These are phyloP conservation scores for Inga laurina DNA, from an alignment of 306 rosid genomes.

Conservation along the genomic window DNA sequence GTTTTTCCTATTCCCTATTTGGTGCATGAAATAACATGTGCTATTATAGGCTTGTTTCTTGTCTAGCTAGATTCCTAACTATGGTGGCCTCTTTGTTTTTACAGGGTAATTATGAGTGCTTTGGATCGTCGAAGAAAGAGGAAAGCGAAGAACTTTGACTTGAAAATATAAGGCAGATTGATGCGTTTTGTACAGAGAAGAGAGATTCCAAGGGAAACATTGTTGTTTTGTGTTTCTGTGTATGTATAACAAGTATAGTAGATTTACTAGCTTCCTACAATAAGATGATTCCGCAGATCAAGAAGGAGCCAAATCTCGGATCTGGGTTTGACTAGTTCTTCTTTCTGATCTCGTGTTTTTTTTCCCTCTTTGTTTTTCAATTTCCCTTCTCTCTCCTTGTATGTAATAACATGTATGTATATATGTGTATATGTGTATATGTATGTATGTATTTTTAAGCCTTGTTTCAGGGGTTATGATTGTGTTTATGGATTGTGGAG, in stretches of 20 bases:
- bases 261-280: conserved; percentile 14
- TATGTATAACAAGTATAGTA: not conserved
- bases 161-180: conserved; percentile 34
- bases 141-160: conserved; percentile 31
- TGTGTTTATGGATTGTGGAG: conserved; percentile 44
- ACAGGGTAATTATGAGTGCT: conserved; percentile 74
- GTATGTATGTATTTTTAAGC: not conserved
- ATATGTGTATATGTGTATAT: not conserved
- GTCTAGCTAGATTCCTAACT: not conserved
- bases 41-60: not conserved
- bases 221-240: not conserved
- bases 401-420: not conserved
- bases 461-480: not conserved
- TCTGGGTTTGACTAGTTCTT: not conserved
- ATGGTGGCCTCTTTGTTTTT: conserved; percentile 3
- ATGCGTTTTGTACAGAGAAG: conserved; percentile 36
- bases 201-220: conserved; percentile 31
- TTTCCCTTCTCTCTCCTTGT: not conserved
- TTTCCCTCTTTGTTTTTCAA: not conserved
- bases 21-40: not conserved
- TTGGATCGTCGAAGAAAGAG: conserved; percentile 75
- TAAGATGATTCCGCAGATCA: conserved; percentile 33
- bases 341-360: not conserved
- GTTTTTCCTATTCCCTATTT: not conserved
- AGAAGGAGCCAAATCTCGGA: conserved; percentile 25